These are phyloP conservation scores for Russula olivacea DNA, from an alignment of 768 basidiomycete species.

Conservation along the genomic window DNA sequence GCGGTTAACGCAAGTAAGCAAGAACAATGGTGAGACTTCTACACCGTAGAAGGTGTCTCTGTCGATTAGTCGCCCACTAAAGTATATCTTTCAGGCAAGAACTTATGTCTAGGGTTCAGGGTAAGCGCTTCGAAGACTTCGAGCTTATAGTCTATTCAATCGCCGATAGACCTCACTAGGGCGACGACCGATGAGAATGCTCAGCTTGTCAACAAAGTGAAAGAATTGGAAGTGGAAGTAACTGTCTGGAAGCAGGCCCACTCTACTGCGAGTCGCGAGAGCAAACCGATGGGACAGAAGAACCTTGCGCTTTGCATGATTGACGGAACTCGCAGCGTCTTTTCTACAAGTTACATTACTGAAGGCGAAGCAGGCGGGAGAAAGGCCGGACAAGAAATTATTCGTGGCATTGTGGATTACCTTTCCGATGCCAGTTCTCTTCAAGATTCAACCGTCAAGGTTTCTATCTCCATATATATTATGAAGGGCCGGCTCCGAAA, in stretches of 20 bases:
- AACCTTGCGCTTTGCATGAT: conserved; percentile 20
- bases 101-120: conserved; percentile 17
- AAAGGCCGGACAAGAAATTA: conserved; percentile 20
- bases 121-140: background rate
- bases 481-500: conserved; percentile 9
- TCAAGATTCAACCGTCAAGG: conserved; percentile 1
- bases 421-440: conserved; percentile 2
- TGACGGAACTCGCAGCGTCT: conserved; percentile 21
- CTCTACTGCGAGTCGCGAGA: conserved; percentile 6
- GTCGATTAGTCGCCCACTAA: background rate
- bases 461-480: conserved; percentile 17
- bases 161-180: conserved; percentile 16
- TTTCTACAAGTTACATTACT: conserved; percentile 9
- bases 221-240: conserved; percentile 22
- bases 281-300: background rate
- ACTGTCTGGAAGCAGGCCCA: conserved; percentile 22
- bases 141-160: conserved; percentile 4
- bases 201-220: conserved; percentile 15
- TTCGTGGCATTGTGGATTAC: conserved; percentile 1
- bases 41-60: background rate
- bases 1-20: conserved; percentile 5
- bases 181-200: conserved; percentile 19
- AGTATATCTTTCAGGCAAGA: conserved; percentile 13
- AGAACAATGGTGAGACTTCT: conserved; percentile 19
- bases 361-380: conserved; percentile 16